Evolutionary conservation across 176 grass and related monocot genomes (phyloP), one percentile per base, ranked within the genome.

Genomic region (Urochloa ruziziensis): DNA sequence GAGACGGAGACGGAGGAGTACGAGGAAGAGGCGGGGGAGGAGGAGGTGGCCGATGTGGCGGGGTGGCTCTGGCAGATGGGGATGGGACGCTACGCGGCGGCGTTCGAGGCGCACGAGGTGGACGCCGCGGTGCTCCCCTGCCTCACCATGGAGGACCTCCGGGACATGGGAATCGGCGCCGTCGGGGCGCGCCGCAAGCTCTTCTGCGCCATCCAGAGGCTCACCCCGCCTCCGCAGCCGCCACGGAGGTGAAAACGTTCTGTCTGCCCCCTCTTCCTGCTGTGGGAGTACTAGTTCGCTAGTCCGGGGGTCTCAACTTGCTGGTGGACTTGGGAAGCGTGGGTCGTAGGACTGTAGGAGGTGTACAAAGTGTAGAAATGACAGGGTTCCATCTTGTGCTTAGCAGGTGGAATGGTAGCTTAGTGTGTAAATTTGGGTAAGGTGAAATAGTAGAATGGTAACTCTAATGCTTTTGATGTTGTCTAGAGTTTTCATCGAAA

Each of bases 141-240:
- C 37, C 91, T 93, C 72, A 90, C 88, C 18, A 73, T 93, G 76
- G 91, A 93, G 32, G 91, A 93, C 83, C 85, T 93, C 81, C 88
- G 86, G 33, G 91, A 93, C 70, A 90, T 93, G 91, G 88, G 91
- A 21, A 93, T 93, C 30, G 88, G 57, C 17, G 91, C 88, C 33
- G 85, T 90, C n/a, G 91, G 91, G 34, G 85, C 91, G 0, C 82
- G 91, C 16, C 88, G 91, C 48, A 93, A 93, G 81, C 82, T 93
- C 59, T 93, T 85, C 66, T 88, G 85, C 30, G 85, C 91, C 81
- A 90, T 93, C 73, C 91, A 93, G 85, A 90, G 82, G 77, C 88
- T 93, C 47, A 33, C 6, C 4, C 39, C 48, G 7, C 67, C 66
- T 3, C 68, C 15, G 1, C 29, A 1, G 1, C 33, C 24, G 19